These are phyloP conservation scores for Backusella psychrophila DNA, from an alignment of 192 early-diverging fungal genomes.

Conservation along the genomic window DNA sequence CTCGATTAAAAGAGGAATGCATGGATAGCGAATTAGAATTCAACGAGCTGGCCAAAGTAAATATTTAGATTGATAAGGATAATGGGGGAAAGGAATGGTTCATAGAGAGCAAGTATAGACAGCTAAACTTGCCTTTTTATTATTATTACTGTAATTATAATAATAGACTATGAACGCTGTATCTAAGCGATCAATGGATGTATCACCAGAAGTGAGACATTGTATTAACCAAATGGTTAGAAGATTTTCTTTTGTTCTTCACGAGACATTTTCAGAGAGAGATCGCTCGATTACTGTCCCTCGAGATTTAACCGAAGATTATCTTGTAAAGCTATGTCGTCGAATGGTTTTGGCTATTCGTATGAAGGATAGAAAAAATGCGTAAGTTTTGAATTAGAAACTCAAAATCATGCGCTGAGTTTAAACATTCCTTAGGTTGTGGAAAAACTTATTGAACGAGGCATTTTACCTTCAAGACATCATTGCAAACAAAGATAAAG, in stretches of 20 bases:
- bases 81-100: not conserved
- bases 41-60: conserved; percentile 32
- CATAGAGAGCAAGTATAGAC: not conserved
- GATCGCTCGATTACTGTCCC: conserved; percentile 43
- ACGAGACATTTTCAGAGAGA: conserved; percentile 12
- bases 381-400: conserved; percentile 40
- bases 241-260: conserved; percentile 30
- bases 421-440: conserved; percentile 52
- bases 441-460: conserved; percentile 66
- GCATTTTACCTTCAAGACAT: conserved; percentile 88
- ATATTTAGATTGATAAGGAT: not conserved
- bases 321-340: conserved; percentile 67
- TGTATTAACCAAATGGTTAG: conserved; percentile 19
- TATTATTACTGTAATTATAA: not conserved
- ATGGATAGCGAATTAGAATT: conserved; percentile 86
- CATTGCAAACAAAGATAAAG: conserved; percentile 62
- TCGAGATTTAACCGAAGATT: conserved; percentile 54
- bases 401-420: not conserved
- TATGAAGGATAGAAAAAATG: conserved; percentile 70
- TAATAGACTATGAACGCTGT: conserved; percentile 31
- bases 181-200: not conserved
- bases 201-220: conserved; percentile 11
- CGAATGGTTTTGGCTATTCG: conserved; percentile 68
- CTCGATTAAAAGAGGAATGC: conserved; percentile 73
- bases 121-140: not conserved